Evolutionary conservation across 2,329 filamentous ascomycete species (phyloP).

Genomic region (Aspergillus sp.): DNA sequence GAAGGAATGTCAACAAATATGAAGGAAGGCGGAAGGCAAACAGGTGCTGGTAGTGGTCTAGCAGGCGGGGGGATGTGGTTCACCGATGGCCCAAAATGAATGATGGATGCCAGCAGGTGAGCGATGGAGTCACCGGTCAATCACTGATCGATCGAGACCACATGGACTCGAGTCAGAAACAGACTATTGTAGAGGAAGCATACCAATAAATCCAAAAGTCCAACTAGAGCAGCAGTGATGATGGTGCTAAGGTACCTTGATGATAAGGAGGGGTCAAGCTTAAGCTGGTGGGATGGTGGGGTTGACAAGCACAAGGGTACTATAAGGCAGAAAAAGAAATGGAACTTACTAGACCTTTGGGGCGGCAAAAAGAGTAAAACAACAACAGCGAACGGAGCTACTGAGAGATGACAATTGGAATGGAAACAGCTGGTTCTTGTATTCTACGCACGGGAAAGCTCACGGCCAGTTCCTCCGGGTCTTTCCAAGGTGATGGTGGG

Average conservation of each 20-base stretch:
- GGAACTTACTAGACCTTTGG: constrained; percentile 9
- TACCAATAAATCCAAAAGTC: constrained; percentile 5
- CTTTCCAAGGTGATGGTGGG: constrained; percentile 41
- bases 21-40: constrained; percentile 14
- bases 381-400: constrained; percentile 5
- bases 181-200: neutral
- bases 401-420: neutral
- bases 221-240: neutral
- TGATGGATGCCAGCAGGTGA: constrained; percentile 16
- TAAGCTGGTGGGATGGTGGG: constrained; percentile 12
- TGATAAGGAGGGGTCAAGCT: constrained; percentile 10
- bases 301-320: neutral
- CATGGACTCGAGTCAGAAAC: constrained; percentile 1
- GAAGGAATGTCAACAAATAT: constrained; percentile 20
- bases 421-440: constrained; percentile 18
- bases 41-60: constrained; percentile 29
- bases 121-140: constrained; percentile 20
- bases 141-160: constrained; percentile 13
- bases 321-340: neutral
- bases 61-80: constrained; percentile 35
- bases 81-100: constrained; percentile 42
- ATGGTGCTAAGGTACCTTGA: neutral
- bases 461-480: constrained; percentile 34
- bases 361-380: constrained; percentile 2
- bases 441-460: constrained; percentile 28